phyloP scores from a whole-genome alignment of 1,284 basidiomycete genomes.

The Coniferiporia weirii region DNA sequence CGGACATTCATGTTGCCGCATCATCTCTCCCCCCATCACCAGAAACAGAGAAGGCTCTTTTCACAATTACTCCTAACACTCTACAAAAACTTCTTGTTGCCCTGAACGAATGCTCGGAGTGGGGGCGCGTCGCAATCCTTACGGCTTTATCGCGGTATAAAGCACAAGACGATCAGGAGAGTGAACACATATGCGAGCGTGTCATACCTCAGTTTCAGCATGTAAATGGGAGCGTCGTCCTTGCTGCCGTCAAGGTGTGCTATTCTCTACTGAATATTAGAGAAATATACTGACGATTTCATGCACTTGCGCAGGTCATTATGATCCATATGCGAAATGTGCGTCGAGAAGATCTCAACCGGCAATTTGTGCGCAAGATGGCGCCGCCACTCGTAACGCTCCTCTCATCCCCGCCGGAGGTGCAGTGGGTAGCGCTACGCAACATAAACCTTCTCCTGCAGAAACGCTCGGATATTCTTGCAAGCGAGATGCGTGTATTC shows the following conservation, averaged over 20 bases:
- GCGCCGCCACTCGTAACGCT: constrained; percentile 89
- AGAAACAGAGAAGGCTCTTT: constrained; percentile 62
- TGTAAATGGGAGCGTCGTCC: constrained; percentile 90
- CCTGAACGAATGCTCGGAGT: constrained; percentile 97
- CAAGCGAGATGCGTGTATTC: constrained; percentile 97
- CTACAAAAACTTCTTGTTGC: constrained; percentile 92
- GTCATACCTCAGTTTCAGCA: constrained; percentile 99
- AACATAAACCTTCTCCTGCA: constrained; percentile 97
- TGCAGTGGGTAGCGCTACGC: constrained; percentile 96
- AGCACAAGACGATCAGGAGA: constrained; percentile 85
- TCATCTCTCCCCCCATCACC: constrained; percentile 48
- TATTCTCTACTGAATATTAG: neutral
- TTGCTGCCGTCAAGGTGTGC: constrained; percentile 87
- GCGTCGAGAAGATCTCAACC: constrained; percentile 79
- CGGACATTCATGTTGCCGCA: constrained; percentile 83
- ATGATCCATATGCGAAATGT: constrained; percentile 94
- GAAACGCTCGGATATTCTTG: constrained; percentile 83
- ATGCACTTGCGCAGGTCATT: constrained; percentile 63
- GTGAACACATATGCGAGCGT: constrained; percentile 97
- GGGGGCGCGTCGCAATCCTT: constrained; percentile 93
- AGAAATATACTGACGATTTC: constrained; percentile 1
- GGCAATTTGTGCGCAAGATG: constrained; percentile 92
- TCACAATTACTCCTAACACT: constrained; percentile 77
- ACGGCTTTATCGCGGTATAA: constrained; percentile 83
- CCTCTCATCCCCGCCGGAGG: constrained; percentile 72